Conservation (phyloP, 306 rosid genomes). For the Cajanus cajan region DNA sequence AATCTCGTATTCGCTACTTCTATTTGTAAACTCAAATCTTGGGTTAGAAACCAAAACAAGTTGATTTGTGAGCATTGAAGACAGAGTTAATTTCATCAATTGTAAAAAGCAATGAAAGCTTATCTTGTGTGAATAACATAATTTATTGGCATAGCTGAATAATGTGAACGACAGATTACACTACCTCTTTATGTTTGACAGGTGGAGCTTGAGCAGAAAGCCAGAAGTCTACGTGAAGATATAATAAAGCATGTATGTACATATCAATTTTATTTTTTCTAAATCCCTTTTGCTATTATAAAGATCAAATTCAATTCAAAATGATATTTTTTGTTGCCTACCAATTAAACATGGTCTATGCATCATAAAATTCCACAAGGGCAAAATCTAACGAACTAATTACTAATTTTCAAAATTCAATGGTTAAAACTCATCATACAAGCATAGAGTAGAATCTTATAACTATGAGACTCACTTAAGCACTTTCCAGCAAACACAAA, state of each 20-base stretch:
- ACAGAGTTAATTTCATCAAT: not conserved
- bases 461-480: constrained; percentile 1
- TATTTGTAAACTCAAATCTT: not conserved
- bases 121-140: not conserved
- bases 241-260: constrained; percentile 63
- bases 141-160: constrained; percentile 15
- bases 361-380: constrained; percentile 18
- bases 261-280: constrained; percentile 23
- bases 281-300: constrained; percentile 9
- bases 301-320: constrained; percentile 1
- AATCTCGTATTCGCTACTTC: not conserved
- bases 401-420: constrained; percentile 6
- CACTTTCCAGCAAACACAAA: not conserved
- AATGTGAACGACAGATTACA: constrained; percentile 9
- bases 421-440: not conserved
- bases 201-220: constrained; percentile 79
- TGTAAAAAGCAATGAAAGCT: constrained; percentile 2
- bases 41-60: not conserved
- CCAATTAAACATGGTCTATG: not conserved
- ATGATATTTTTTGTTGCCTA: not conserved
- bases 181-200: constrained; percentile 39
- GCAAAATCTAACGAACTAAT: not conserved
- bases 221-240: constrained; percentile 66
- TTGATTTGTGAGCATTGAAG: constrained; percentile 1
- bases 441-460: not conserved